A percentile compares a stretch with the other conserved stretches of the same genome.
Conservation (phyloP, 805 yeast species). For the Cyberlindnera maclurae region DNA sequence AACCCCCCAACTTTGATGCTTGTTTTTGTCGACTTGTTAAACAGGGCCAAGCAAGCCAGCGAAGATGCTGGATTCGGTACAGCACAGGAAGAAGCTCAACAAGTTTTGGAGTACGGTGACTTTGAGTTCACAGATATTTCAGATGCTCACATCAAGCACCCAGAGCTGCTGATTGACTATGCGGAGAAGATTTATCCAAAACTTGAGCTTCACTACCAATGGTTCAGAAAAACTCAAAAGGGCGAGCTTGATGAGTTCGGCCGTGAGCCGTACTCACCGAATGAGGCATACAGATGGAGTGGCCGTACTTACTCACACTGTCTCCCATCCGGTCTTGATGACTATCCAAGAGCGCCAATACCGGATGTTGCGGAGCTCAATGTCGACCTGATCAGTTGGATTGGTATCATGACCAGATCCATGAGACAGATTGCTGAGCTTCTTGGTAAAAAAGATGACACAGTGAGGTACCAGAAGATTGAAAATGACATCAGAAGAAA, state of each 20-base stretch:
- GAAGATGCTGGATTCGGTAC: slow-evolving; percentile 9
- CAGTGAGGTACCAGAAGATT: slow-evolving; percentile 41
- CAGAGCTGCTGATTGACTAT: slow-evolving; percentile 51
- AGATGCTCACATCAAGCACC: slow-evolving; percentile 46
- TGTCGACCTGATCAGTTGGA: slow-evolving; percentile 87
- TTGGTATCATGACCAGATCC: slow-evolving; percentile 85
- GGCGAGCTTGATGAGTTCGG: slow-evolving; percentile 73
- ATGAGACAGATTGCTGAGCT: slow-evolving; percentile 66
- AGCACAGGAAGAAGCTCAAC: slow-evolving; percentile 27
- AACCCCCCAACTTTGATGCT: slow-evolving; percentile 93
- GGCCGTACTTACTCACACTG: slow-evolving; percentile 85
- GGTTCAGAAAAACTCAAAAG: slow-evolving; percentile 76
- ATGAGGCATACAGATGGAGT: slow-evolving; percentile 85
- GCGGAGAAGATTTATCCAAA: slow-evolving; percentile 68
- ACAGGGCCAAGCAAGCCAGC: slow-evolving; percentile 29
- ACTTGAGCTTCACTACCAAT: slow-evolving; percentile 67
- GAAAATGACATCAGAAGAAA: slow-evolving; percentile 54
- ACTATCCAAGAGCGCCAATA: slow-evolving; percentile 78
- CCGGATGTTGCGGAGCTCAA: slow-evolving; percentile 87
- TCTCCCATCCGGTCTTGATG: slow-evolving; percentile 91
- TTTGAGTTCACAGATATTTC: slow-evolving; percentile 31
- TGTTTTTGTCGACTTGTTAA: slow-evolving; percentile 52
- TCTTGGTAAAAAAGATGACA: slow-evolving; percentile 54
- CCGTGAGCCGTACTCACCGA: slow-evolving; percentile 40
- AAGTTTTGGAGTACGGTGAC: slow-evolving; percentile 21